A percentile compares a stretch with the other conserved stretches of the same genome.
phyloP scores from a whole-genome alignment of 1,139 yeast species.

The Nakaseomyces sp. region DNA sequence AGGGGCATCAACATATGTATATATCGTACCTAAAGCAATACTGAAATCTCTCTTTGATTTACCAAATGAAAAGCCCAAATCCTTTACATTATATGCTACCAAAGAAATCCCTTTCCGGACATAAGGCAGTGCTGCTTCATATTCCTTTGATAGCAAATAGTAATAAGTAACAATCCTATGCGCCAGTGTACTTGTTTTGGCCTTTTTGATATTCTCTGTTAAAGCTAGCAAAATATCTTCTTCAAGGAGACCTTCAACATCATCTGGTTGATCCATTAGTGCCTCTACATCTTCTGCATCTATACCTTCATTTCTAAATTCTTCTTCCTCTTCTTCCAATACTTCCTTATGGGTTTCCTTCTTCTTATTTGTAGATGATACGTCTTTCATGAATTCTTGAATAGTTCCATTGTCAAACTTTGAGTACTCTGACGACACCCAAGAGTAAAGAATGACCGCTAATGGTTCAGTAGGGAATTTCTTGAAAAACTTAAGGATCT shows the following conservation, averaged over 20 bases:
- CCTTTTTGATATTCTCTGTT: conserved; percentile 44
- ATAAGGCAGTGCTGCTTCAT: conserved; percentile 49
- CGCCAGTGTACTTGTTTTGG: conserved; percentile 48
- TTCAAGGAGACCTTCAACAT: conserved; percentile 31
- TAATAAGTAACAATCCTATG: conserved; percentile 57
- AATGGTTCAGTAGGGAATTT: conserved; percentile 56
- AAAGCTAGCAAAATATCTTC: conserved; percentile 49
- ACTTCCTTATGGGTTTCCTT: conserved; percentile 3
- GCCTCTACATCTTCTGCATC: conserved; percentile 19
- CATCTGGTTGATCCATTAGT: conserved; percentile 18
- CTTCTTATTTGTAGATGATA: conserved; percentile 14
- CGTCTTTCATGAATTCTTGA: conserved; percentile 16
- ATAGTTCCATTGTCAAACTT: conserved; percentile 29
- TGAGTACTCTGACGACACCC: conserved; percentile 57
- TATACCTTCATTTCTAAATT: conserved; percentile 21
- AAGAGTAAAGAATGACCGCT: conserved; percentile 54
- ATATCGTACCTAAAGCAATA: conserved; percentile 62
- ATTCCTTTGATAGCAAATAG: conserved; percentile 54
- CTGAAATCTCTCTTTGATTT: conserved; percentile 53
- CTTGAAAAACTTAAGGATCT: conserved; percentile 43
- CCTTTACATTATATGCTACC: conserved; percentile 42
- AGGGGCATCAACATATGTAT: conserved; percentile 84
- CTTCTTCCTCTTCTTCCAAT: conserved; percentile 16
- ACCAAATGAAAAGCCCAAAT: conserved; percentile 40
- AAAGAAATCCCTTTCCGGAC: conserved; percentile 56